phyloP scores from a whole-genome alignment of 768 basidiomycete species.

The Auriscalpium vulgare region DNA sequence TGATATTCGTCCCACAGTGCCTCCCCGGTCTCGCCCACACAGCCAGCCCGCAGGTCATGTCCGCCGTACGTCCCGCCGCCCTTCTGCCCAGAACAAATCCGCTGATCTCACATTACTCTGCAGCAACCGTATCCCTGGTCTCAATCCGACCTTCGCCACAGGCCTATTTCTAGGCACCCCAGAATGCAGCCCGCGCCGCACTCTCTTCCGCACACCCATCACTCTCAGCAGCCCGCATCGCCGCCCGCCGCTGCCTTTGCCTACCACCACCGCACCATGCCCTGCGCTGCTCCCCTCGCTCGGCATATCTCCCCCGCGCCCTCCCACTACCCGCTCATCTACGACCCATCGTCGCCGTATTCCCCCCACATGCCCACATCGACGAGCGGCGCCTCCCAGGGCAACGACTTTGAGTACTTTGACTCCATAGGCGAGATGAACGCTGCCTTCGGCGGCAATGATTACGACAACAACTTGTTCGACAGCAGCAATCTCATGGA shows the following conservation, averaged over 20 bases:
- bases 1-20: too few relatives aligned
- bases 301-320: background rate
- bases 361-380: background rate
- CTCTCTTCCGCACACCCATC: background rate
- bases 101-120: background rate
- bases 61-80: background rate
- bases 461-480: background rate
- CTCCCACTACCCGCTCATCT: background rate
- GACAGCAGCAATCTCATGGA: too few relatives aligned
- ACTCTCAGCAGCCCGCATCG: background rate
- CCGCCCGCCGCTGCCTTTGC: background rate
- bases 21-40: background rate
- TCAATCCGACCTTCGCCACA: background rate
- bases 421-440: background rate
- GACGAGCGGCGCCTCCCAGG: background rate
- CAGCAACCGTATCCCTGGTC: background rate
- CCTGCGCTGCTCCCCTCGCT: background rate
- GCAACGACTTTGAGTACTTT: background rate
- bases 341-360: background rate
- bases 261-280: conserved; percentile 3
- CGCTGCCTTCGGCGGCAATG: background rate
- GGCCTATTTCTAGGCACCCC: background rate
- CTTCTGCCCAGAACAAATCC: background rate
- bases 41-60: background rate
- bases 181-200: background rate